phyloP scores from a whole-genome alignment of 805 yeast genomes.

The Teunomyces gatunensis region DNA sequence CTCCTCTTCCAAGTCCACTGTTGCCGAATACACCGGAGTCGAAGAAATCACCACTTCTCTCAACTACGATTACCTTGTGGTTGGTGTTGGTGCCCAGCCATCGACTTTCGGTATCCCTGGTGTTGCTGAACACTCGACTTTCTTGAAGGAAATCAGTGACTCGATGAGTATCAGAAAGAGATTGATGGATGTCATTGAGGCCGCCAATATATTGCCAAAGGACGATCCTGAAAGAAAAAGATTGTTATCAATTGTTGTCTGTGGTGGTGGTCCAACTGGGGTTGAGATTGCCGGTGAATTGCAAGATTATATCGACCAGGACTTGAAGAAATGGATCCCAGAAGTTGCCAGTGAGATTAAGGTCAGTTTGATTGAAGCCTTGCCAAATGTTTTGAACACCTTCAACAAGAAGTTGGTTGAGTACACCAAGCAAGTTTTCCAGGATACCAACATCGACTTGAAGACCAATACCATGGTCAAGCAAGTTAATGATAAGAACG shows the following conservation, averaged over 20 bases:
- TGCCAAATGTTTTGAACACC: slow-evolving; percentile 81
- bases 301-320: slow-evolving; percentile 92
- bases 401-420: slow-evolving; percentile 66
- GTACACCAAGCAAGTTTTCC: slow-evolving; percentile 78
- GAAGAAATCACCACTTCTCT: slow-evolving; percentile 47
- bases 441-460: slow-evolving; percentile 64
- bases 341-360: slow-evolving; percentile 76
- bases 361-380: slow-evolving; percentile 85
- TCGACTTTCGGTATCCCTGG: slow-evolving; percentile 95
- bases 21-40: slow-evolving; percentile 38
- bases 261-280: slow-evolving; percentile 99
- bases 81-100: slow-evolving; percentile 94
- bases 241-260: slow-evolving; percentile 83
- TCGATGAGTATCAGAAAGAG: slow-evolving; percentile 79
- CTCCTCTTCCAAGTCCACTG: slow-evolving; percentile 39
- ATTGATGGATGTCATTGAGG: slow-evolving; percentile 84
- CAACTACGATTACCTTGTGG: slow-evolving; percentile 78
- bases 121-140: slow-evolving; percentile 82
- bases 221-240: slow-evolving; percentile 79
- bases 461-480: slow-evolving; percentile 86
- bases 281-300: slow-evolving; percentile 96
- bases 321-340: slow-evolving; percentile 85
- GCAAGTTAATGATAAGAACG: slow-evolving; percentile 68
- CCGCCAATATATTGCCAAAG: slow-evolving; percentile 76
- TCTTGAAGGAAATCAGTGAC: slow-evolving; percentile 87